Evolutionary conservation across 768 basidiomycete species (phyloP), one percentile per base, ranked within the genome.

Genomic region (Xerocomellus intermedius): DNA sequence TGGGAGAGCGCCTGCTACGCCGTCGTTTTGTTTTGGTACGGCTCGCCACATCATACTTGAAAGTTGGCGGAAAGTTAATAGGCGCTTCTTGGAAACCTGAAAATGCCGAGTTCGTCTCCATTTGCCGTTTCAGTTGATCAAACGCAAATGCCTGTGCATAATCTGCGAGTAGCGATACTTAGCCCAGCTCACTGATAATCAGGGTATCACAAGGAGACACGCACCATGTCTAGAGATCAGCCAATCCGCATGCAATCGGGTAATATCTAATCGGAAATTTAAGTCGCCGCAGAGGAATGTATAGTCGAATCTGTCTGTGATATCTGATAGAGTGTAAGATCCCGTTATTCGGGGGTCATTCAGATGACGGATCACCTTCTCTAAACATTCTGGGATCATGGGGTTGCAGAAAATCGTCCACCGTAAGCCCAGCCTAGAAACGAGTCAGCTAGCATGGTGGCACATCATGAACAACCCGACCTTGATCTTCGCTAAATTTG

Each of bases 221-320:
- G 37, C 58, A 89, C 90, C 90, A 76, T 86, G 85, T 35, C 84
- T 82, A 24, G 90, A 83, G 55, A 95, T 85, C 4, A 98, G 75
- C 94, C 94, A 97, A 70, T 98, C 95, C 5, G 94, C 94, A 65
- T 98, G 95, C 13, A 95, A 73, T 17, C 95, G 82, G 7, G 94
- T 88, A 42, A 97, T 83, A 59, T 95, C 87, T 46, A 97, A 74
- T 33, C 95, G 81, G 66, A 97, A 97, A 70, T 96, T 98, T 45
- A 94, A 81, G 69, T 97, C 95, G 4, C 94, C 95, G 61, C 84
- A 91, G 42, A 95, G 78, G 68, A 96, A 97, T 0, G 89, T 83
- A 56, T 86, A 86, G 67, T 98, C 95, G 63, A 94, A 97, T 61
- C 81, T 84, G 64, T 96, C 93, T 0, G 91, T 92, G 43, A 93